Evolutionary conservation across 495 filamentous ascomycete genomes (phyloP).

Genomic region (Annulohypoxylon stygium): DNA sequence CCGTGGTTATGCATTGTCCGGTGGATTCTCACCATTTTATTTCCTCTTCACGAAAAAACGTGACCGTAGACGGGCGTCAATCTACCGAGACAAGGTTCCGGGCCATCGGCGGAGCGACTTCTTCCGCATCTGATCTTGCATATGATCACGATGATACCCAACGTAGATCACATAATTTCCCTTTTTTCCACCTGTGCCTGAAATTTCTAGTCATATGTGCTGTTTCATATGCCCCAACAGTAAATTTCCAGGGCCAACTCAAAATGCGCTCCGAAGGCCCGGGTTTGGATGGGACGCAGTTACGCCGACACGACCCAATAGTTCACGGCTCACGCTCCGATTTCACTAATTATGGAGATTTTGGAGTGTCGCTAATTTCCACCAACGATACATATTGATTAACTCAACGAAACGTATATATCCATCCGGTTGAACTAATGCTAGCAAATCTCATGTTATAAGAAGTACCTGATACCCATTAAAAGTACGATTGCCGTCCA

Average conservation of each 20-base stretch:
- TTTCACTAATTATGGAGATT: conserved; percentile 3
- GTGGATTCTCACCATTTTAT: not conserved
- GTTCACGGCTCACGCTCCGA: not conserved
- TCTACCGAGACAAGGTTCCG: conserved; percentile 14
- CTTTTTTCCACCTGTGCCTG: not conserved
- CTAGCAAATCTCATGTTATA: conserved; percentile 21
- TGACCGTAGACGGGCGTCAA: not conserved
- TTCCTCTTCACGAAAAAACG: not conserved
- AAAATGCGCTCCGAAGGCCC: conserved; percentile 12
- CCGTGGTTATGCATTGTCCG: conserved; percentile 3
- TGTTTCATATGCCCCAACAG: not conserved
- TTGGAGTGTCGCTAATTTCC: not conserved
- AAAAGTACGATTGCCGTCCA: not conserved
- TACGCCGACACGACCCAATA: conserved; percentile 5
- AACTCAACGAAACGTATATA: conserved; percentile 3
- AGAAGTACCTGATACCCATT: conserved; percentile 3
- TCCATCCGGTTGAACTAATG: not conserved
- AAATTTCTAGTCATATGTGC: not conserved
- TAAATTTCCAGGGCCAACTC: conserved; percentile 14
- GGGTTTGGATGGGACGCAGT: conserved; percentile 6
- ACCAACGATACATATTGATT: conserved; percentile 7
- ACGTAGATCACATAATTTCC: conserved; percentile 21
- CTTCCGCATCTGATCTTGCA: conserved; percentile 39
- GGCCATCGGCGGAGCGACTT: conserved; percentile 25
- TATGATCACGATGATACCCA: conserved; percentile 44